A percentile compares a stretch with the other conserved stretches of the same genome.
Conservation (phyloP, 2,329 filamentous ascomycete genomes). For the Phoma herbarum region DNA sequence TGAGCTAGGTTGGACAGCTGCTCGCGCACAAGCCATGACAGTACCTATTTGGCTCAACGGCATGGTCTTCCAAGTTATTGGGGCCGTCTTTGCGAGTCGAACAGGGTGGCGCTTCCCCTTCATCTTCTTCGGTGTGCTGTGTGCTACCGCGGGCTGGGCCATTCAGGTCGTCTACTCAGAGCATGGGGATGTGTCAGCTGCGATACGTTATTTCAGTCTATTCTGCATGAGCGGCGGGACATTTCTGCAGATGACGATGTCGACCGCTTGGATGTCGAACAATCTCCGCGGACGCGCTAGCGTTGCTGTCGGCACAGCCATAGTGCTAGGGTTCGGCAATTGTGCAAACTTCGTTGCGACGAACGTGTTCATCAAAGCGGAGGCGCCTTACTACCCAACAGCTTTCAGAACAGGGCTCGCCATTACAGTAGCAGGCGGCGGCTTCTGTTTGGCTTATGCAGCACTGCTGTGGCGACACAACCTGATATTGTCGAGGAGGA, state of each 20-base stretch:
- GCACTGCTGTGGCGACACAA: slow-evolving; percentile 62
- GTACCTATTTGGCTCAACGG: slow-evolving; percentile 48
- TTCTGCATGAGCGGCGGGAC: slow-evolving; percentile 51
- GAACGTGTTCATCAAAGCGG: slow-evolving; percentile 42
- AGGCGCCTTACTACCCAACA: slow-evolving; percentile 40
- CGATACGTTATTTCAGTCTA: slow-evolving; percentile 58
- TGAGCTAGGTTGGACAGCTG: slow-evolving; percentile 45
- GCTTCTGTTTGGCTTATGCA: slow-evolving; percentile 42
- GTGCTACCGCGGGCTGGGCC: slow-evolving; percentile 61
- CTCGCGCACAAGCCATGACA: slow-evolving; percentile 45
- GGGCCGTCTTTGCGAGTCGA: slow-evolving; percentile 36
- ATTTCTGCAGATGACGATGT: slow-evolving; percentile 64
- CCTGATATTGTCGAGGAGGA: slow-evolving; percentile 50
- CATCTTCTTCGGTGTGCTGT: slow-evolving; percentile 37
- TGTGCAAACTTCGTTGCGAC: slow-evolving; percentile 65
- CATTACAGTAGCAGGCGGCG: slow-evolving; percentile 38
- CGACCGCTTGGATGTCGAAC: slow-evolving; percentile 62
- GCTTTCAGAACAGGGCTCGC: slow-evolving; percentile 49
- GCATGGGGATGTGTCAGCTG: slow-evolving; percentile 56
- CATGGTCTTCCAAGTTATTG: slow-evolving; percentile 37
- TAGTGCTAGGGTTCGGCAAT: slow-evolving; percentile 57
- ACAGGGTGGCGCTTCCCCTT: slow-evolving; percentile 44
- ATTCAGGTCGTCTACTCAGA: slow-evolving; percentile 57
- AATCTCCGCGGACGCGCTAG: slow-evolving; percentile 51
- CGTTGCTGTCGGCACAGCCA: slow-evolving; percentile 30